Base-by-base conservation (phyloP, 1,139 yeast genomes). In the Geotrichum klebahnii region DNA sequence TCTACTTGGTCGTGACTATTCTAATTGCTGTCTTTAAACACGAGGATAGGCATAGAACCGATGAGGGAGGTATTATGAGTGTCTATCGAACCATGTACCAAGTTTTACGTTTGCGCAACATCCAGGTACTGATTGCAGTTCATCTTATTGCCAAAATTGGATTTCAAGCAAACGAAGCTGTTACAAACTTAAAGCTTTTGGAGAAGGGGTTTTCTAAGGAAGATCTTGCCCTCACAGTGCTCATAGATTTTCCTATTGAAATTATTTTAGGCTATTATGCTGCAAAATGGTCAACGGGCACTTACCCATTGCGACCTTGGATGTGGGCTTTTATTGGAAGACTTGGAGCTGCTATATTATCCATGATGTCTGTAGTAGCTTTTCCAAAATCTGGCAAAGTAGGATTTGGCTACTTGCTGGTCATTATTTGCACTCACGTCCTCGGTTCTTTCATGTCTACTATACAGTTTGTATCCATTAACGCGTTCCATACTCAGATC, bases 231-330 rank as follows among this genome's bases (percentile, higher is more conserved):
- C 79, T 92, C 14, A 87, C 97, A 0, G 98, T 92, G 0, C 70
- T 92, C 48, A 86, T 94, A 48, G 97, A 92, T 65, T 92, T 92
- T 68, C 99, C 99, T 5, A 89, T 92, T 68, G 98, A 94, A 66
- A 84, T 92, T 66, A 69, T 92, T 2, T 90, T 92, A 69, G 97
- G 98, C 0, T 92, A 89, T 66, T 90, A 89, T 61, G 96, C 96
- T 1, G 98, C 96, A 3, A 80, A 89, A 60, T 89, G 97, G 97
- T 86, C 96, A 0, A 77, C 82, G 0, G 92, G 94, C 0, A 71
- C 75, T 43, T 69, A 76, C 20, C 77, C 96, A 0, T 73, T 92
- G 50, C 76, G 76, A 44, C 97, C 98, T 0, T 92, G 98, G 98
- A 66, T 90, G 60, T 75, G 78, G 64, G 98, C 95, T 0, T 92